Base-by-base conservation (phyloP, 2,329 filamentous ascomycete genomes). In the Fusarium luffae region DNA sequence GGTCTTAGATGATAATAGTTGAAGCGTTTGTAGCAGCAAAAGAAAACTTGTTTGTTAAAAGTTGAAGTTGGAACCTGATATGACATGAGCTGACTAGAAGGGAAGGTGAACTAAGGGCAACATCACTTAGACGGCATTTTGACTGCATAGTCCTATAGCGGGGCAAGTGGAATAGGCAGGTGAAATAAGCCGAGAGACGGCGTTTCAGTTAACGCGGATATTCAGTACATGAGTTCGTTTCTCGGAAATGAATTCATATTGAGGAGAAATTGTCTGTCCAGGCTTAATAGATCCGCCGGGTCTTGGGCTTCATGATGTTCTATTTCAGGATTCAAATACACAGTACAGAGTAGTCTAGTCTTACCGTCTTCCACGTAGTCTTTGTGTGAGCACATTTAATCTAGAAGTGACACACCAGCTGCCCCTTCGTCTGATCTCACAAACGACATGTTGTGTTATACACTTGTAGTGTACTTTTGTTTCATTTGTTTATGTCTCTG, bases 111-210 rank as follows among this genome's bases (percentile, higher is more conserved):
- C 46, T 42, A 47, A 54, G 32, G 34, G 43, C 27, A 32, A 44
- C 54, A 66, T 37, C 48, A 66, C 44, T 61, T 41, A n/a, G 32
- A 40, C 21, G 34, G 44, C 41, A 60, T 32, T 42, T 23, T 43
- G 44, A 23, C 72, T 66, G 34, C 57, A 42, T 63, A 52, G 21
- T 42, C 34, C 49, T 52, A 27, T 52, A 44, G 18, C 63, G 72
- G 65, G 68, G 66, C 41, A 47, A 61, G 56, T 70, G 61, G 49
- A 72, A 55, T 50, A 73, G 34, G 32, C 49, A 42, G 27, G 34
- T 42, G 32, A 18, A 42, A 52, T 52, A 52, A 52, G 66, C 47
- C 41, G 63, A 62, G 44, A 27, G 12, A 40, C 16, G 30, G 40
- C 43, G 43, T 63, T 63, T 63, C 61, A 63, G 61, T 61, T 63